Evolutionary conservation across 2,329 filamentous ascomycete genomes (phyloP).

Genomic region (Aspergillus hortae): DNA sequence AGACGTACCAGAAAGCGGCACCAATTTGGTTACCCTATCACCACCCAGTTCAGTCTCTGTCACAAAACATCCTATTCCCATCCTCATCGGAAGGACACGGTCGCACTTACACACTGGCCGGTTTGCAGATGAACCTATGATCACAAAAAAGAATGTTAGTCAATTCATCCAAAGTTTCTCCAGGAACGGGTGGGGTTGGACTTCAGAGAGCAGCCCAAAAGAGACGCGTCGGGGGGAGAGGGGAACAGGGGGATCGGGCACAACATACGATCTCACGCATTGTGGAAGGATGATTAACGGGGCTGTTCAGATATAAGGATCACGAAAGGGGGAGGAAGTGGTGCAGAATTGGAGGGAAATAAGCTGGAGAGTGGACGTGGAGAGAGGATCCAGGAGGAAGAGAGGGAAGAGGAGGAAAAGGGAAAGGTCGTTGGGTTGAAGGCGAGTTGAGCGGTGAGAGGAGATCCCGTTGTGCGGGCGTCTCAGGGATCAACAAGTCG

Average conservation of each 20-base stretch:
- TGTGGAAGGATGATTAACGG: constrained; percentile 41
- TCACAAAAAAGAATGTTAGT: constrained; percentile 39
- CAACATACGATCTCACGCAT: constrained; percentile 72
- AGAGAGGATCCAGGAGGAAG: constrained; percentile 21
- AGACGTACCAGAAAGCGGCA: constrained; percentile 93
- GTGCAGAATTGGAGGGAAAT: constrained; percentile 20
- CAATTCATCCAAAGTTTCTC: constrained; percentile 3
- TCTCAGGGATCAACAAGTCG: constrained; percentile 9
- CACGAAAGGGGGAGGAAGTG: constrained; percentile 15
- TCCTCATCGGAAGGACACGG: constrained; percentile 1
- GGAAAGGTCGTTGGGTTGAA: constrained; percentile 10
- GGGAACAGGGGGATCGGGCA: constrained; percentile 11
- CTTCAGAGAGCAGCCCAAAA: constrained; percentile 27
- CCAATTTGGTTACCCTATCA: constrained; percentile 98
- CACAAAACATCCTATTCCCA: background rate
- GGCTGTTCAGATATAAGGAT: constrained; percentile 12
- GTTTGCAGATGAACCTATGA: constrained; percentile 97
- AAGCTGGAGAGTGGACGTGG: constrained; percentile 17
- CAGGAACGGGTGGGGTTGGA: constrained; percentile 30
- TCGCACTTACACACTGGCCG: constrained; percentile 88
- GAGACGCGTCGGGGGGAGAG: constrained; percentile 32
- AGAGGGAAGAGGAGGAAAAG: constrained; percentile 21
- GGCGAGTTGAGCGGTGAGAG: constrained; percentile 28
- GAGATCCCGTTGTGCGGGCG: constrained; percentile 23
- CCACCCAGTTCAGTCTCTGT: constrained; percentile 23